Evolutionary conservation across 169 alveolate genomes (phyloP).

Genomic region (Plasmodium chabaudi): DNA sequence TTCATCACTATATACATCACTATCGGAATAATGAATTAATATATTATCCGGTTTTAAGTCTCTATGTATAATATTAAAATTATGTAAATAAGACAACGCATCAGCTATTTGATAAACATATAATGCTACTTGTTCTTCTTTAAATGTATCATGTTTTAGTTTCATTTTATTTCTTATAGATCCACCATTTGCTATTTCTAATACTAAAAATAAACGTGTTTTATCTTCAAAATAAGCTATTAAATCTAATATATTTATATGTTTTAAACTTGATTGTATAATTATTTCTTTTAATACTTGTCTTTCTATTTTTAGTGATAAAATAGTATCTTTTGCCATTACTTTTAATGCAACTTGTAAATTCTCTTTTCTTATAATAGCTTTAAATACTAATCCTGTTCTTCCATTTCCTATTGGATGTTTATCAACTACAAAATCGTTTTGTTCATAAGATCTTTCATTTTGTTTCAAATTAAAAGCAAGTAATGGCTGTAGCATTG

Average conservation of each 20-base stretch:
- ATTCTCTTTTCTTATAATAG: slow-evolving; percentile 68
- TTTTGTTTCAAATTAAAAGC: slow-evolving; percentile 64
- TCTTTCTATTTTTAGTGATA: slow-evolving; percentile 50
- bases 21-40: slow-evolving; percentile 77
- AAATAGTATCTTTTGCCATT: slow-evolving; percentile 69
- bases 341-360: slow-evolving; percentile 55
- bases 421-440: slow-evolving; percentile 59
- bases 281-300: slow-evolving; percentile 93
- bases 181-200: slow-evolving; percentile 94
- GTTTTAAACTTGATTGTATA: slow-evolving; percentile 91
- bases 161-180: slow-evolving; percentile 87
- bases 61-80: slow-evolving; percentile 84
- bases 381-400: slow-evolving; percentile 70
- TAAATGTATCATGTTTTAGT: slow-evolving; percentile 79
- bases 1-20: background rate
- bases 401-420: slow-evolving; percentile 76
- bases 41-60: slow-evolving; percentile 91
- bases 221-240: slow-evolving; percentile 94
- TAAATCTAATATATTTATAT: slow-evolving; percentile 89
- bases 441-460: slow-evolving; percentile 49
- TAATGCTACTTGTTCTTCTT: slow-evolving; percentile 88
- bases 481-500: slow-evolving; percentile 56
- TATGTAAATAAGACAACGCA: slow-evolving; percentile 87
- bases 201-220: slow-evolving; percentile 90
- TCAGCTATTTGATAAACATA: slow-evolving; percentile 86